phyloP scores from a whole-genome alignment of 768 basidiomycete genomes.

The Tubosaeta sp. region DNA sequence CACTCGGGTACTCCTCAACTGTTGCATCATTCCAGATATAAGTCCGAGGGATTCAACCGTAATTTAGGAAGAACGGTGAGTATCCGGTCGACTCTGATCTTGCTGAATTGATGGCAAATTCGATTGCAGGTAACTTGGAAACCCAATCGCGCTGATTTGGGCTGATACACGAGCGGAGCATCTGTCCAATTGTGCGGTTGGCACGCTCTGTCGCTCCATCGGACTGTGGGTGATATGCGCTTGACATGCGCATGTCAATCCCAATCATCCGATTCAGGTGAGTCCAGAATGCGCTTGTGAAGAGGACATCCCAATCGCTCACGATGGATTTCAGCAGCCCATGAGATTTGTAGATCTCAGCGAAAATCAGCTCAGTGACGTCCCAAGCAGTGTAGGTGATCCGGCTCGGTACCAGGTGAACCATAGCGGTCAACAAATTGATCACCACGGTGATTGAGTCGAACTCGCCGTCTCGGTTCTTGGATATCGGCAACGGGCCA shows the following conservation, averaged over 20 bases:
- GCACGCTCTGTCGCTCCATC: conserved; percentile 30
- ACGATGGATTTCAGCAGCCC: conserved; percentile 11
- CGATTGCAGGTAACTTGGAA: not conserved
- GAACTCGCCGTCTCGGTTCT: conserved; percentile 5
- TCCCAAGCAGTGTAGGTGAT: conserved; percentile 30
- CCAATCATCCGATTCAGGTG: not conserved
- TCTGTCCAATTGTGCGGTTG: conserved; percentile 8
- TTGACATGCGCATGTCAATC: conserved; percentile 15
- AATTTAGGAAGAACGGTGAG: conserved; percentile 15
- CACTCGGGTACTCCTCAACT: conserved; percentile 20
- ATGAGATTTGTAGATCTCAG: conserved; percentile 31
- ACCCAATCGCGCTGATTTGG: conserved; percentile 19
- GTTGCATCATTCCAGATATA: conserved; percentile 19
- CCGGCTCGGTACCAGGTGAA: conserved; percentile 17
- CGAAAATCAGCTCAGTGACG: conserved; percentile 35
- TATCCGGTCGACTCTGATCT: conserved; percentile 18
- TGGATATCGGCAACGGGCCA: conserved; percentile 29
- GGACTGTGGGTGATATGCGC: conserved; percentile 30
- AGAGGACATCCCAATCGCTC: conserved; percentile 23
- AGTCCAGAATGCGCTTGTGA: conserved; percentile 27
- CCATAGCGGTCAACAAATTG: conserved; percentile 15
- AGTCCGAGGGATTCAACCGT: not conserved
- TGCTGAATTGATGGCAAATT: conserved; percentile 23
- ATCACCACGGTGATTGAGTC: conserved; percentile 28
- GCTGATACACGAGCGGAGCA: not conserved